Conservation (phyloP, 169 alveolate species). For the Plasmodium relictum region DNA sequence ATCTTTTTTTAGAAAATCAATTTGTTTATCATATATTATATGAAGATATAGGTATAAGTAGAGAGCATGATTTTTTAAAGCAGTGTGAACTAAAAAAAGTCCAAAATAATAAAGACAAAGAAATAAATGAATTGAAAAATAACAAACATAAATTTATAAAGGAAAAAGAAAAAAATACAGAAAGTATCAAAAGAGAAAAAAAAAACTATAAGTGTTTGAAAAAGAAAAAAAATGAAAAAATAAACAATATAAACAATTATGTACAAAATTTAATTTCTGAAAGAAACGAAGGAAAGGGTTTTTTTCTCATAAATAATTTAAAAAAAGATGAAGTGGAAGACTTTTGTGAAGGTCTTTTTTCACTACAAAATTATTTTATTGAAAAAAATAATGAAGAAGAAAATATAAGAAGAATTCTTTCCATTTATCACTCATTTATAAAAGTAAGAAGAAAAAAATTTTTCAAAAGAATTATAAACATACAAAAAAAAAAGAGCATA, state of each 20-base stretch:
- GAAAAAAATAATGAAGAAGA: conserved; percentile 3
- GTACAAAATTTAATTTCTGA: conserved; percentile 27
- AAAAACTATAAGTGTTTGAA: neutral
- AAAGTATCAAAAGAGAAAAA: neutral
- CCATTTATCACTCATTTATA: conserved; percentile 2
- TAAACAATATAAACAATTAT: conserved; percentile 10
- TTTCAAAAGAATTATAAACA: conserved; percentile 28
- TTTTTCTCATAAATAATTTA: conserved; percentile 43
- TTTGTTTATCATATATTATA: conserved; percentile 33
- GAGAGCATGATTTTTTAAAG: neutral
- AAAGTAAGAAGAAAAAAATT: conserved; percentile 11
- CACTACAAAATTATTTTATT: conserved; percentile 30
- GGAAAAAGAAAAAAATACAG: neutral
- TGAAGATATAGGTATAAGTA: conserved; percentile 9
- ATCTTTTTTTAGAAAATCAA: conserved; percentile 33
- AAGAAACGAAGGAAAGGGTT: conserved; percentile 74
- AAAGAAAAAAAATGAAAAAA: neutral
- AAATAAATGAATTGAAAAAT: neutral
- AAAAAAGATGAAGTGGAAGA: conserved; percentile 28
- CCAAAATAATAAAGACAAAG: neutral
- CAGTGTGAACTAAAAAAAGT: neutral
- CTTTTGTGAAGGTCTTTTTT: conserved; percentile 44
- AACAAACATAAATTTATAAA: neutral
- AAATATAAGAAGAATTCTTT: neutral
- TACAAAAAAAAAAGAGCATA: conserved; percentile 11